A percentile compares a stretch with the other conserved stretches of the same genome.
Evolutionary conservation across 441 rosid genomes (phyloP).

Genomic region (Hura crepitans): DNA sequence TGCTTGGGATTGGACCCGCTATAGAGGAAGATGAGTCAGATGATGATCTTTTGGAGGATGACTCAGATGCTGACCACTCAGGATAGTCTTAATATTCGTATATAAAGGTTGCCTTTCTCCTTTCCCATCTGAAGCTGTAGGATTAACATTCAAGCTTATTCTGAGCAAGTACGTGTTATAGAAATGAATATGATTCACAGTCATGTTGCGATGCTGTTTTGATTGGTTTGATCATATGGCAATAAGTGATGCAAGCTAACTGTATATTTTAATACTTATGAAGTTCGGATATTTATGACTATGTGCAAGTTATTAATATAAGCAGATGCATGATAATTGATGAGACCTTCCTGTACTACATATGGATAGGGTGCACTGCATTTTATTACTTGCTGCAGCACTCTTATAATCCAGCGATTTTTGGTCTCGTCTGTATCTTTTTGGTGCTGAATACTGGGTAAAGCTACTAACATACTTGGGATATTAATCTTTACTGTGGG

Average conservation of each 20-base stretch:
- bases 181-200: neutral
- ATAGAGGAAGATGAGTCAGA: constrained; percentile 21
- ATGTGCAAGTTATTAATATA: neutral
- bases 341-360: neutral
- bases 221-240: neutral
- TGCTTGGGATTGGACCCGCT: constrained; percentile 16
- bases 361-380: neutral
- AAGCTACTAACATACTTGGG: too few species aligned
- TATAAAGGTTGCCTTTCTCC: neutral
- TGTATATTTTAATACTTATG: neutral
- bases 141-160: neutral
- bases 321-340: neutral
- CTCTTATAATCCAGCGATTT: neutral
- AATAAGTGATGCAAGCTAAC: neutral
- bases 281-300: too few species aligned
- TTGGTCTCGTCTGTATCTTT: neutral
- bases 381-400: neutral
- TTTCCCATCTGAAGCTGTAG: neutral
- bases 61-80: neutral
- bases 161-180: neutral
- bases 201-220: neutral
- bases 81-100: neutral
- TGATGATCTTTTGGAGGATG: constrained; percentile 16
- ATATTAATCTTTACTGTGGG: too few species aligned
- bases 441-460: neutral